phyloP scores from a whole-genome alignment of 1,284 basidiomycete species.

The Pascua sp. region DNA sequence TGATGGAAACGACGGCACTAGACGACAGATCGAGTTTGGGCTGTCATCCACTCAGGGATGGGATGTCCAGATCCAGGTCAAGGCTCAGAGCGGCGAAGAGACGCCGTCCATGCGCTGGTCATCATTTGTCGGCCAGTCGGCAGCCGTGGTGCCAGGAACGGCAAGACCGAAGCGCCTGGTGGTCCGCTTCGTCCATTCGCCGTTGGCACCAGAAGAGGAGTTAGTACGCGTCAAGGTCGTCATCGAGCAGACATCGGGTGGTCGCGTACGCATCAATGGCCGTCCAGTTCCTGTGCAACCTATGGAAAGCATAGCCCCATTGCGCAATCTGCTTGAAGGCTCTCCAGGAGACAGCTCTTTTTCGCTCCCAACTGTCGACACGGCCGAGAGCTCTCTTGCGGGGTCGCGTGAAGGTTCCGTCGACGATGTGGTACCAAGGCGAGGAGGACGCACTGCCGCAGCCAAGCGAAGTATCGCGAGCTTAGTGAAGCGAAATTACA shows the following conservation, averaged over 20 bases:
- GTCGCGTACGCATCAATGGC: slow-evolving; percentile 73
- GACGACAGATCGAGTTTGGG: slow-evolving; percentile 72
- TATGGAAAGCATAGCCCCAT: slow-evolving; percentile 23
- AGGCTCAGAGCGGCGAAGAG: slow-evolving; percentile 65
- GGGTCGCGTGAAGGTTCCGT: slow-evolving; percentile 18
- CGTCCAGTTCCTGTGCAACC: slow-evolving; percentile 64
- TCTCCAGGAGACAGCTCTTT: slow-evolving; percentile 41
- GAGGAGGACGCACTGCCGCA: slow-evolving; percentile 58
- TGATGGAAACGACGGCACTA: slow-evolving; percentile 51
- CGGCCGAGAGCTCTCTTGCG: slow-evolving; percentile 19
- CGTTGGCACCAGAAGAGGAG: slow-evolving; percentile 57
- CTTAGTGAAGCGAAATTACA: slow-evolving; percentile 87
- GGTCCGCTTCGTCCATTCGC: slow-evolving; percentile 67
- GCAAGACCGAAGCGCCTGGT: slow-evolving; percentile 59
- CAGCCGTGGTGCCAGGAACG: slow-evolving; percentile 42
- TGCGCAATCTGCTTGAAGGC: slow-evolving; percentile 33
- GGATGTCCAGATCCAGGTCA: slow-evolving; percentile 71
- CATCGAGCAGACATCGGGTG: slow-evolving; percentile 65
- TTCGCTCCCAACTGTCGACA: slow-evolving; percentile 36
- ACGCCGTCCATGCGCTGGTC: slow-evolving; percentile 64
- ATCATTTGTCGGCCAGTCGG: slow-evolving; percentile 59
- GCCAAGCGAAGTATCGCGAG: slow-evolving; percentile 75
- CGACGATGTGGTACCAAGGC: slow-evolving; percentile 9
- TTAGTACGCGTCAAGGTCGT: slow-evolving; percentile 73
- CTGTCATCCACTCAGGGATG: slow-evolving; percentile 78